Evolutionary conservation across 2,329 filamentous ascomycete genomes (phyloP), one percentile per base, ranked within the genome.

Genomic region (Ceratocystis diversiconidia): DNA sequence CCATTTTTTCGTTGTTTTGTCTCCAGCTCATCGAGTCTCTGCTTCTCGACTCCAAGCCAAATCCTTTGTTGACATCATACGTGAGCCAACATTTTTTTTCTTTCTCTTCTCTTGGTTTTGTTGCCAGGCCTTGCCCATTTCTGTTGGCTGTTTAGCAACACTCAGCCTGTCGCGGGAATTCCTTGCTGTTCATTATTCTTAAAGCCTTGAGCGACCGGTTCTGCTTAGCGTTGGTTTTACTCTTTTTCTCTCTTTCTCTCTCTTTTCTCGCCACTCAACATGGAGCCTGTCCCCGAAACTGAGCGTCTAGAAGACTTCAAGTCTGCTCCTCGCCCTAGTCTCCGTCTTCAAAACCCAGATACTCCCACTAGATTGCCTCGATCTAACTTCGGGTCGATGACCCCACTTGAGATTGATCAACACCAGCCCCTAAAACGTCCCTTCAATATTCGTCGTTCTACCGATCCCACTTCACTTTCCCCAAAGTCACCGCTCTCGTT

Each of bases 251-350:
- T 25, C 41, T 41, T 28, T 63, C 10, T 46, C 46, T 36, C 32
- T 59, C 8, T 66, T 66, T 19, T 48, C 5, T 59, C 52, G 63
- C 55, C 28, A 50, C 32, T 63, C 65, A 74, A 70, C 70, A 87
- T 87, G 84, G 84, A 87, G 74, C 82, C 84, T 67, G 84, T 87
- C 71, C 84, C 84, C 70, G 84, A 87, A 76, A 85, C 84, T 62
- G 82, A 86, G 77, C 79, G 83, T 69, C 83, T 87, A 80, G 83
- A 86, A 77, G 82, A 83, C 73, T 87, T 86, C 72, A 80, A 79
- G 68, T 75, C 82, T 65, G 80, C 82, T 63, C 82, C 82, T 69
- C 75, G 84, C 46, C 81, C 82, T 48, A 78, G 76, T 36, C 73
- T 84, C 57, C 79, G 81, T 67, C 73, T 82, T 28, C 79, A 78